Base-by-base conservation (phyloP, 306 rosid species). In the Prunus armeniaca region DNA sequence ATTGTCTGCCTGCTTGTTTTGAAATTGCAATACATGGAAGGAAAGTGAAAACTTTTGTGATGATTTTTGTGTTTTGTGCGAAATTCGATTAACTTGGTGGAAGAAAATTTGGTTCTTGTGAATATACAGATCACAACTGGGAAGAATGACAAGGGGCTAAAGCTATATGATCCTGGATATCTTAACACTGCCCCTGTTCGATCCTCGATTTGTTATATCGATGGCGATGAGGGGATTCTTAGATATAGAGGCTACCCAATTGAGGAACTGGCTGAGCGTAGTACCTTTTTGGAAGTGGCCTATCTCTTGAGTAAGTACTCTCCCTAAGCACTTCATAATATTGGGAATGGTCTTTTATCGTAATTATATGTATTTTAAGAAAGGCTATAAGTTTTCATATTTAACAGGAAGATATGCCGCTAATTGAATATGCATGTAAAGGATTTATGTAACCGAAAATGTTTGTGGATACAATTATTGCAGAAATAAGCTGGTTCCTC, bases 141-240 rank as follows among this genome's bases (percentile, higher is more conserved):
- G 74, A 79, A 87, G 76, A 70, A 80, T 81, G 96, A 93, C 77
- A 93, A 90, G 85, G 97, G 97, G 67, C 86, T 93, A 75, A 93
- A 93, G 82, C 82, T 90, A n/a, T 93, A 89, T 77, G 96, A 93
- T 68, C 98, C 98, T 0, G 98, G 98, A 15, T 93, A 89, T 84
- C 87, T 90, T 32, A 93, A 93, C 81, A 93, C 97, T 1, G 97
- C 97, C 62, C 97, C 97, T 46, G 97, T 93, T 74, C 76, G 89
- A 32, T 93, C 97, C 2, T 83, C 90, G 38, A 90, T 93, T 78
- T 88, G 91, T 63, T 93, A 90, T 74, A 93, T 93, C 43, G 96
- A 93, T 81, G 97, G 97, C 6, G 97, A 93, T 63, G 96, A 85
- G 84, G 97, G 97, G 52, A 87, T 93, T 79, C 97, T 93, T 43